Percentiles rank a stretch among this genome's conserved stretches.
phyloP scores from a whole-genome alignment of 495 filamentous ascomycete genomes.

The Ascobolus immersus region DNA sequence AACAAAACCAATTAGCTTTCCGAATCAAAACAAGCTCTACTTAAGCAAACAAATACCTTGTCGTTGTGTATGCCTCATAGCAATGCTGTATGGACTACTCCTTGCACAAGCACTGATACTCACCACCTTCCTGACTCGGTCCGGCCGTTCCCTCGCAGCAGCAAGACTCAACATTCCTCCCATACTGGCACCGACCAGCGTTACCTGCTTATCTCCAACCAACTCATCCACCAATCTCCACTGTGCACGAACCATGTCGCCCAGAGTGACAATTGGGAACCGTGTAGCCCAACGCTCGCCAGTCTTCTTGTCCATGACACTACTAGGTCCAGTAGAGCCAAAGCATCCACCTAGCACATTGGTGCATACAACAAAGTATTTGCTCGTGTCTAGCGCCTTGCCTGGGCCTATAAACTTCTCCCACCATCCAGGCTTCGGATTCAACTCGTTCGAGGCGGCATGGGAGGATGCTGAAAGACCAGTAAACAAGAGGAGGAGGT shows the following conservation, averaged over 20 bases:
- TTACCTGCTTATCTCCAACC: constrained; percentile 57
- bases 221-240: constrained; percentile 67
- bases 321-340: constrained; percentile 76
- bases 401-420: constrained; percentile 95
- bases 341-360: constrained; percentile 94
- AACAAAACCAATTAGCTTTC: constrained; percentile 1
- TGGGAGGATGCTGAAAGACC: constrained; percentile 89
- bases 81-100: constrained; percentile 93
- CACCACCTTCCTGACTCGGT: constrained; percentile 54
- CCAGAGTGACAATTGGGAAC: constrained; percentile 87
- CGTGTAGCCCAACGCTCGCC: constrained; percentile 75
- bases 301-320: constrained; percentile 69
- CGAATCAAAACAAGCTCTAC: neutral
- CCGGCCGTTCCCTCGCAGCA: constrained; percentile 59
- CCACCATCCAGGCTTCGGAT: constrained; percentile 90
- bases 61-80: constrained; percentile 94
- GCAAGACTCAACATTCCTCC: constrained; percentile 95
- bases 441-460: constrained; percentile 63
- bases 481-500: constrained; percentile 79
- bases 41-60: constrained; percentile 23
- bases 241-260: constrained; percentile 93
- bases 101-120: constrained; percentile 84
- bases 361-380: constrained; percentile 83
- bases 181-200: constrained; percentile 91
- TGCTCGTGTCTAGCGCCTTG: constrained; percentile 61